Evolutionary conservation across 805 yeast genomes (phyloP).

Genomic region (Kuraishia capsulata): DNA sequence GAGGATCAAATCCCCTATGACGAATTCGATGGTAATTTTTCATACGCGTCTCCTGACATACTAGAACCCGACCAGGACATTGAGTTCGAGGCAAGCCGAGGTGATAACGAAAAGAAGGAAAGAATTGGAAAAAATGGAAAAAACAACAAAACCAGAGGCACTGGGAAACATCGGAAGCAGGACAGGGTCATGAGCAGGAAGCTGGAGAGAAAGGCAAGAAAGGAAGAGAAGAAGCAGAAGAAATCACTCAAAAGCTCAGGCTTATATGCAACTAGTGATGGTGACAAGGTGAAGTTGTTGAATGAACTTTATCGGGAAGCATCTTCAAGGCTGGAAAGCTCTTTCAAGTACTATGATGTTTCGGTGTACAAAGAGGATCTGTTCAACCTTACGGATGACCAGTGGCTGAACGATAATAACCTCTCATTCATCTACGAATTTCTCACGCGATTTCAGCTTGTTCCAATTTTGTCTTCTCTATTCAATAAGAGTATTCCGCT

Average conservation of each 20-base stretch:
- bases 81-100: no score
- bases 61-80: not conserved
- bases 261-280: conserved; percentile 8
- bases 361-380: conserved; percentile 53
- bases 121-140: no score
- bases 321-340: conserved; percentile 10
- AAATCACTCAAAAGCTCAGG: conserved; percentile 2
- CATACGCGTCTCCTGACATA: not conserved
- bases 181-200: conserved; percentile 15
- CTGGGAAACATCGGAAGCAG: no score
- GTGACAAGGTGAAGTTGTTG: conserved; percentile 9
- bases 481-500: conserved; percentile 5
- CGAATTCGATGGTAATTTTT: conserved; percentile 2
- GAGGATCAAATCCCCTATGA: conserved; percentile 5
- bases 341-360: conserved; percentile 45
- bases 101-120: no score
- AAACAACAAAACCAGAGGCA: no score
- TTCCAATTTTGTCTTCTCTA: conserved; percentile 17
- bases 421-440: conserved; percentile 55
- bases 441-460: conserved; percentile 25
- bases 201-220: conserved; percentile 9
- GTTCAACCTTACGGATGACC: conserved; percentile 46
- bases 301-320: conserved; percentile 8
- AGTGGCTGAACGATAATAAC: conserved; percentile 71
- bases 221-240: conserved; percentile 6